A percentile compares a stretch with the other conserved stretches of the same genome.
phyloP scores from a whole-genome alignment of 2,329 filamentous ascomycete genomes.

The Alternaria triticina region DNA sequence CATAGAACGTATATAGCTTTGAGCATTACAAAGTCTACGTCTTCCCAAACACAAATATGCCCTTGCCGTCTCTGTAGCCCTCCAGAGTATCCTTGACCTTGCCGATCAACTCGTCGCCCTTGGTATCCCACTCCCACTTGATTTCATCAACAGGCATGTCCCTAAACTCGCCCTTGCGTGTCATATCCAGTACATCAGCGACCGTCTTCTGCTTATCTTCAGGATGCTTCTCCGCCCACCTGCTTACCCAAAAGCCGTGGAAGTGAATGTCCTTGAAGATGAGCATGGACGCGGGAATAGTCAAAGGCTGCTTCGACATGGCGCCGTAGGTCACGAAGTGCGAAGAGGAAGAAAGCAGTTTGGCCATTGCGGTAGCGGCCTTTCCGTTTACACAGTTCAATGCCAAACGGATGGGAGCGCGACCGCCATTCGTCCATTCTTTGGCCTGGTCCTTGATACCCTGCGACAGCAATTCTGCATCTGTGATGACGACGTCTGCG shows the following conservation, averaged over 20 bases:
- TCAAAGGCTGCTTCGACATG: slow-evolving; percentile 88
- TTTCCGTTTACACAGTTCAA: slow-evolving; percentile 96
- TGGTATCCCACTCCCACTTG: slow-evolving; percentile 82
- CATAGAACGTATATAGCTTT: background rate
- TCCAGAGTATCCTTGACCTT: slow-evolving; percentile 83
- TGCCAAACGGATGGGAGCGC: slow-evolving; percentile 75
- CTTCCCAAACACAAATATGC: slow-evolving; percentile 79
- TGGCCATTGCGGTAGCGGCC: slow-evolving; percentile 78
- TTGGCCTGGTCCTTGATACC: slow-evolving; percentile 68
- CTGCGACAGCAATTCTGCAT: slow-evolving; percentile 64
- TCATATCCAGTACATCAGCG: slow-evolving; percentile 80
- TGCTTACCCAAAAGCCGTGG: slow-evolving; percentile 92
- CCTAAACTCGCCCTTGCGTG: slow-evolving; percentile 76
- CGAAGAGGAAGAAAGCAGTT: slow-evolving; percentile 69
- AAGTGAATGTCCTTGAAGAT: slow-evolving; percentile 95
- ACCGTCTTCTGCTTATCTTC: slow-evolving; percentile 79
- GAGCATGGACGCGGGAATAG: slow-evolving; percentile 79
- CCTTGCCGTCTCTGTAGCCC: slow-evolving; percentile 87
- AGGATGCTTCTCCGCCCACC: slow-evolving; percentile 80
- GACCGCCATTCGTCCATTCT: slow-evolving; percentile 72
- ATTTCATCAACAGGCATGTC: slow-evolving; percentile 85
- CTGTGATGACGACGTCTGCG: slow-evolving; percentile 68
- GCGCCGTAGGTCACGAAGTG: slow-evolving; percentile 93
- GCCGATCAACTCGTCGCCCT: slow-evolving; percentile 69
- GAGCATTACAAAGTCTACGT: slow-evolving; percentile 24